Evolutionary conservation across 441 rosid genomes (phyloP), one percentile per base, ranked within the genome.

Genomic region (Melastoma candidum): DNA sequence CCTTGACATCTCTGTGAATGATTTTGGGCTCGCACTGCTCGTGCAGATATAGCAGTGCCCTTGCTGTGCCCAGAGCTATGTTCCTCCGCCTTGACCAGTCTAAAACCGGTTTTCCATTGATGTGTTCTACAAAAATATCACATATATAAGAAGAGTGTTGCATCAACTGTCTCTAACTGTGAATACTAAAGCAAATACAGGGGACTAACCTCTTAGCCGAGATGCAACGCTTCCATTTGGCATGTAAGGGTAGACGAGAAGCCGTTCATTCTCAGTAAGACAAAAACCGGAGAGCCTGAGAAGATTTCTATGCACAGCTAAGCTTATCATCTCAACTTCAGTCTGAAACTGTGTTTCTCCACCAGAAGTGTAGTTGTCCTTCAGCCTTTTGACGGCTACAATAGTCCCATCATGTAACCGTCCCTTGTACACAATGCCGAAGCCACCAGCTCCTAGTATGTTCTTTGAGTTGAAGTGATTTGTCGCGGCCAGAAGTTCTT

Each of bases 331-430:
- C 74, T 83, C 93, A 49, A 90, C 90, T 74, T 90, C 96, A 10
- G 96, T 90, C 74, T 90, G 97, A 67, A 90, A 90, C 67, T 90
- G 98, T 68, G 83, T 77, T 71, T 90, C 98, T 10, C 98, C 96
- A 1, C 88, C 96, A 0, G 85, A 92, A 36, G 78, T 70, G 68
- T 83, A 84, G 66, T 78, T 80, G 73, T 90, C 98, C 63, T 83
- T 90, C 64, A 90, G 86, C 75, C 98, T 83, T 77, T 90, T 90
- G 14, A 90, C 96, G 63, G 96, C 98, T 48, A 90, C 90, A 65
- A 87, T 27, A 9, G 80, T 71, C 27, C 95, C 87, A 52, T 90
- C 95, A 51, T 48, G 66, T 63, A 90, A 68, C 69, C 79, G 69
- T 32, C 98, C 98, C 70, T 83, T 90, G 81, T 78, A 90, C 51